These are phyloP conservation scores for Leccinellum rugosiceps DNA, from an alignment of 768 basidiomycete genomes.

Conservation along the genomic window DNA sequence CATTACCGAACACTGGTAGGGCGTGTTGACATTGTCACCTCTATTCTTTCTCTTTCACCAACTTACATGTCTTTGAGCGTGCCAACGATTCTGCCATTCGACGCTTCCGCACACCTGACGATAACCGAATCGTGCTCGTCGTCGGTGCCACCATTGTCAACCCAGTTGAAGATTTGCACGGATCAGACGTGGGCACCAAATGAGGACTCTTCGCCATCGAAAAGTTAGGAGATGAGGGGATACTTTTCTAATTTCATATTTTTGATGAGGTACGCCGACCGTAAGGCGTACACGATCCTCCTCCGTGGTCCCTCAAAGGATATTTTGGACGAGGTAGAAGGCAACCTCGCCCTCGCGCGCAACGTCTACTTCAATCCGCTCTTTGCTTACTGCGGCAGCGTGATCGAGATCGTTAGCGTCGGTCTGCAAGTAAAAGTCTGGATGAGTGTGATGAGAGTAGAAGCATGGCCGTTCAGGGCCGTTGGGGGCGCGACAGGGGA, in stretches of 20 bases:
- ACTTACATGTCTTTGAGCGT: constrained; percentile 70
- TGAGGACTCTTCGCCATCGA: no score
- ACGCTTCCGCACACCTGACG: constrained; percentile 98
- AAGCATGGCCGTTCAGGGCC: constrained; percentile 87
- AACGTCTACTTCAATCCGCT: constrained; percentile 95
- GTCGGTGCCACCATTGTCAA: no score
- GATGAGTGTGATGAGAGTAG: constrained; percentile 72
- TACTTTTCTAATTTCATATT: no score
- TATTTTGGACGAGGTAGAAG: constrained; percentile 96
- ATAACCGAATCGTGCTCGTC: constrained; percentile 96
- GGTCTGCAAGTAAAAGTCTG: constrained; percentile 79
- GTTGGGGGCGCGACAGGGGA: constrained; percentile 98
- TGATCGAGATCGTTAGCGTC: constrained; percentile 95
- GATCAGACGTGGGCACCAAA: no score
- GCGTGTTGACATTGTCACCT: constrained; percentile 69
- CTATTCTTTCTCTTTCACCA: not conserved
- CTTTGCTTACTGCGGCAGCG: constrained; percentile 94
- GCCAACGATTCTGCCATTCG: constrained; percentile 90
- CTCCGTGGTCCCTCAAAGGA: constrained; percentile 98
- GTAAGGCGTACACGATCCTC: constrained; percentile 97
- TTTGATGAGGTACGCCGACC: constrained; percentile 45
- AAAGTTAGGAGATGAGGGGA: no score
- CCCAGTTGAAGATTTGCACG: no score
- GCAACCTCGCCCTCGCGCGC: constrained; percentile 96
- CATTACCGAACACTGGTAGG: no score